These are phyloP conservation scores for Neonectria neomacrospora DNA, from an alignment of 2,329 filamentous ascomycete genomes.

Conservation along the genomic window DNA sequence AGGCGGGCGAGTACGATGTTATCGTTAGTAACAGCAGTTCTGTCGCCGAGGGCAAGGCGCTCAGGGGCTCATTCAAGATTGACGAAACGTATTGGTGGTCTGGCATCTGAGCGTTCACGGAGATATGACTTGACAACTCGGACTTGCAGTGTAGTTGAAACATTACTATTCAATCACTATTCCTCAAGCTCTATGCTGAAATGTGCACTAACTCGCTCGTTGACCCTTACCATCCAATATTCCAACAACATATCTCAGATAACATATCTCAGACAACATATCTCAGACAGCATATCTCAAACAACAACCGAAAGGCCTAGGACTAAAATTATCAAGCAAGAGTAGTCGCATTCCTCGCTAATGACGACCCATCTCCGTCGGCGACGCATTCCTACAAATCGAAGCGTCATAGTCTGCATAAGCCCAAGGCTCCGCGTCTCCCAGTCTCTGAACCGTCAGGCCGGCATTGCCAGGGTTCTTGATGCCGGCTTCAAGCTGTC, in stretches of 20 bases:
- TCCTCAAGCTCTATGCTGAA: background rate
- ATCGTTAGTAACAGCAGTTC: slow-evolving; percentile 68
- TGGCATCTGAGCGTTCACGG: slow-evolving; percentile 59
- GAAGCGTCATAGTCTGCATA: background rate
- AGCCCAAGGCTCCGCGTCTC: slow-evolving; percentile 35
- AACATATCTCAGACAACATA: background rate
- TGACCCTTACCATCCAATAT: too few species aligned
- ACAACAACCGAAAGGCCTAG: background rate
- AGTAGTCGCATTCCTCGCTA: background rate
- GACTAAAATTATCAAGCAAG: background rate
- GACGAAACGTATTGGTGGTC: slow-evolving; percentile 74
- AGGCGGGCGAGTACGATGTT: slow-evolving; percentile 73
- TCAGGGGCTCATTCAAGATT: slow-evolving; percentile 66
- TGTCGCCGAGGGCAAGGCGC: slow-evolving; percentile 56
- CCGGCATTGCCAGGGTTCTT: slow-evolving; percentile 60
- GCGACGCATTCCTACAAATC: background rate
- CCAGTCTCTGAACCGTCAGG: slow-evolving; percentile 48
- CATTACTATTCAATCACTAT: background rate
- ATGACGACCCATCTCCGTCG: background rate
- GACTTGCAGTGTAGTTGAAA: slow-evolving; percentile 2
- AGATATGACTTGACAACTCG: background rate
- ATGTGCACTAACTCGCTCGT: background rate
- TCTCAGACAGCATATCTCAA: background rate
- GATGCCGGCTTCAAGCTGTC: slow-evolving; percentile 65
- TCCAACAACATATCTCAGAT: background rate